Conservation (phyloP, 2,329 filamentous ascomycete genomes). For the Akanthomyces lecanii region DNA sequence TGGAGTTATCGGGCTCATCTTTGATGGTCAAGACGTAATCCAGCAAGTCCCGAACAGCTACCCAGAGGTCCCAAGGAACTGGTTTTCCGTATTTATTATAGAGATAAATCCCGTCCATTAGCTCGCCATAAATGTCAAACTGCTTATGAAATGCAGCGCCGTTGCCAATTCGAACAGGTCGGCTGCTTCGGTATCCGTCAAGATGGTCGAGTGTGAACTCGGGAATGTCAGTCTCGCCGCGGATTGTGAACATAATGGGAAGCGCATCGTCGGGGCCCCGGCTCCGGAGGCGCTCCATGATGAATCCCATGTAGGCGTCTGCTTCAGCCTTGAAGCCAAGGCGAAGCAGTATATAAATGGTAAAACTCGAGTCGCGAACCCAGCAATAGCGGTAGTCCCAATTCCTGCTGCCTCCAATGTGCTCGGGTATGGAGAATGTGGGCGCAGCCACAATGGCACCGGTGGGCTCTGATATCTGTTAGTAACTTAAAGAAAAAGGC, state of each 20-base stretch:
- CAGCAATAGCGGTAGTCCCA: conserved; percentile 76
- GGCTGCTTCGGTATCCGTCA: conserved; percentile 67
- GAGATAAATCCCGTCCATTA: conserved; percentile 73
- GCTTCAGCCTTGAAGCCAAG: conserved; percentile 73
- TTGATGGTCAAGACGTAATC: conserved; percentile 67
- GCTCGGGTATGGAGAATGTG: conserved; percentile 73
- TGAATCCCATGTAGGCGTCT: conserved; percentile 74
- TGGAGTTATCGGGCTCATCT: conserved; percentile 70
- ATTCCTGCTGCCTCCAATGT: conserved; percentile 62
- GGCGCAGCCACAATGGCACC: conserved; percentile 73
- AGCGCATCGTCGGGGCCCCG: conserved; percentile 57
- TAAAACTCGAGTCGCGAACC: conserved; percentile 74
- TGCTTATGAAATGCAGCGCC: conserved; percentile 72
- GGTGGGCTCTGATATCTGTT: conserved; percentile 55
- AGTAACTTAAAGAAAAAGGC: neutral
- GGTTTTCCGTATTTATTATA: conserved; percentile 79
- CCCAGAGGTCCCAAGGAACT: conserved; percentile 72
- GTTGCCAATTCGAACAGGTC: conserved; percentile 72
- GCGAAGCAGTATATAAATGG: conserved; percentile 71
- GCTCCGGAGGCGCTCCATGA: conserved; percentile 62
- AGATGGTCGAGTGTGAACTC: conserved; percentile 66
- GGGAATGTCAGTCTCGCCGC: conserved; percentile 69
- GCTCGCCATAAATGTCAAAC: conserved; percentile 74
- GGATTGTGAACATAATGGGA: conserved; percentile 79
- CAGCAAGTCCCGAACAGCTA: conserved; percentile 62